Percentiles rank a stretch among this genome's conserved stretches.
Evolutionary conservation across 2,329 filamentous ascomycete species (phyloP).

Genomic region (Penicillium sumatraense): DNA sequence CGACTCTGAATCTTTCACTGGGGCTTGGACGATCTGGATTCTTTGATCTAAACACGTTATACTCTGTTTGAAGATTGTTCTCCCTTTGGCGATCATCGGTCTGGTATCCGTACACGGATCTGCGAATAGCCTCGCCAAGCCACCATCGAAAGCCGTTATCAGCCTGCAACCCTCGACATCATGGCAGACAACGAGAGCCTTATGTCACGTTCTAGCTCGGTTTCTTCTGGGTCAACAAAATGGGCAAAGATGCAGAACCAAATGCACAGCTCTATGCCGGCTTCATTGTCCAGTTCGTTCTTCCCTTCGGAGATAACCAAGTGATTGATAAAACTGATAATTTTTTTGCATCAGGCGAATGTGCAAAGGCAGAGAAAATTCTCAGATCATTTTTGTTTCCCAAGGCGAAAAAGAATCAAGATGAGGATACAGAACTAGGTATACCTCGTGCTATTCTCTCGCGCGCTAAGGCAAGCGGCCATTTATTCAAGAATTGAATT

Average conservation of each 20-base stretch:
- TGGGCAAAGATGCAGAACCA: background rate
- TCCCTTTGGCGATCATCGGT: background rate
- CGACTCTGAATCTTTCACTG: background rate
- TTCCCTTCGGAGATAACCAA: background rate
- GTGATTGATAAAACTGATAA: background rate
- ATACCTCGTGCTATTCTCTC: slow-evolving; percentile 1
- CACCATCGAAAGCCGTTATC: background rate
- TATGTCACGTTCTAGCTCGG: background rate
- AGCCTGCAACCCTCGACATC: background rate
- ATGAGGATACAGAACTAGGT: background rate
- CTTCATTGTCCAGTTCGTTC: slow-evolving; percentile 2
- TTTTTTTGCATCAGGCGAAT: background rate
- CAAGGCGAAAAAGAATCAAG: background rate
- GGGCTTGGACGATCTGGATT: background rate
- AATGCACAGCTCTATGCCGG: background rate
- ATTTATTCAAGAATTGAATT: background rate
- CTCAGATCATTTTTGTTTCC: slow-evolving; percentile 2
- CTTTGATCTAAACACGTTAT: too few species aligned
- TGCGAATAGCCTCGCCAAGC: background rate
- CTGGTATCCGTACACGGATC: background rate
- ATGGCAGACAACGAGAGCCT: background rate
- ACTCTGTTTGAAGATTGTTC: background rate
- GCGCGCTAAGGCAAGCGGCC: background rate
- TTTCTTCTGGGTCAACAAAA: background rate
- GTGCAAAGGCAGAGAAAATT: slow-evolving; percentile 5